phyloP scores from a whole-genome alignment of 1,139 yeast genomes.

The Suhomyces kunorum region DNA sequence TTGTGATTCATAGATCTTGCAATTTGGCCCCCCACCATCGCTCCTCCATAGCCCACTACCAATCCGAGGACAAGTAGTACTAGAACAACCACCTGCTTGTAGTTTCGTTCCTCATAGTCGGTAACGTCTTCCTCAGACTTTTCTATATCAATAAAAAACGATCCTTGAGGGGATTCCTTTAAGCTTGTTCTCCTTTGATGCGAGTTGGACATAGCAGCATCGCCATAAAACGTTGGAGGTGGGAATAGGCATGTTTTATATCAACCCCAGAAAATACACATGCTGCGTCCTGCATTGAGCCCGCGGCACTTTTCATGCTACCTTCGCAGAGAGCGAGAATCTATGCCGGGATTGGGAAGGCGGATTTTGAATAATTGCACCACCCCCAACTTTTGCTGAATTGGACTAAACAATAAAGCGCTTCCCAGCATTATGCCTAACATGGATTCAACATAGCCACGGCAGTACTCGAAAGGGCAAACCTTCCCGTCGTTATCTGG shows the following conservation, averaged over 20 bases:
- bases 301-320: no score
- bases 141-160: constrained; percentile 22
- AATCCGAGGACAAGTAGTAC: constrained; percentile 5
- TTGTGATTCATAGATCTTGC: neutral
- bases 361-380: constrained; percentile 3
- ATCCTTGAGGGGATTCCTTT: constrained; percentile 13
- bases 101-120: neutral
- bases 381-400: neutral
- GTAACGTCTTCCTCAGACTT: constrained; percentile 10
- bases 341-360: neutral
- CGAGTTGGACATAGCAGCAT: constrained; percentile 13
- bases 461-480: neutral
- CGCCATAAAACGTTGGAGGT: constrained; percentile 2
- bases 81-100: constrained; percentile 2
- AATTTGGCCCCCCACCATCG: neutral
- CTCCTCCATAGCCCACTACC: neutral
- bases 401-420: neutral
- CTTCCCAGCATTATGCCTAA: neutral
- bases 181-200: constrained; percentile 15
- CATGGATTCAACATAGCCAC: neutral
- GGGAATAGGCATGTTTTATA: constrained; percentile 3
- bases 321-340: neutral
- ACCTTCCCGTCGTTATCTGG: neutral
- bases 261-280: constrained; percentile 9
- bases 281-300: constrained; percentile 3